Conservation (phyloP, 2,329 filamentous ascomycete genomes). For the Trichocomaceae sp. region DNA sequence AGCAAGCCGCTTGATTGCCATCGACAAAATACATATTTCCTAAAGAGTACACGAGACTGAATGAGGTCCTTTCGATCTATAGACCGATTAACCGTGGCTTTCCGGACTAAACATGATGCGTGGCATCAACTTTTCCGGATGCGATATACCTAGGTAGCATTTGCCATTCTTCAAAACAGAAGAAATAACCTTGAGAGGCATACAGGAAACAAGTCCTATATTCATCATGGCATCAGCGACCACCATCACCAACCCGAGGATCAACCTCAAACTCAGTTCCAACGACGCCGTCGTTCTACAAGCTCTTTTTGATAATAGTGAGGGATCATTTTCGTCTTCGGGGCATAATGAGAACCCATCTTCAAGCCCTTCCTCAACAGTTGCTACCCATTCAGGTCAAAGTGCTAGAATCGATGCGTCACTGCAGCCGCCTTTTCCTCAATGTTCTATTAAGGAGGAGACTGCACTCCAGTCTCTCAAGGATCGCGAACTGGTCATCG, state of each 20-base stretch:
- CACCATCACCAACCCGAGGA: conserved; percentile 19
- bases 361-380: conserved; percentile 16
- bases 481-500: conserved; percentile 34
- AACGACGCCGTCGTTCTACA: conserved; percentile 43
- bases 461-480: conserved; percentile 31
- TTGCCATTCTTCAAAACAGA: neutral
- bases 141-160: neutral
- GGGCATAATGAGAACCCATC: neutral
- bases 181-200: neutral
- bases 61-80: neutral
- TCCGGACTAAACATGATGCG: too few relatives aligned
- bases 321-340: neutral
- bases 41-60: neutral
- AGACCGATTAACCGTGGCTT: neutral
- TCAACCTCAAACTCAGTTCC: conserved; percentile 29
- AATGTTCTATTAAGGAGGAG: conserved; percentile 30
- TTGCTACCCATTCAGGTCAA: conserved; percentile 22
- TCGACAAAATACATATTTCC: neutral
- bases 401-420: conserved; percentile 28
- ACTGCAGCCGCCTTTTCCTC: conserved; percentile 37
- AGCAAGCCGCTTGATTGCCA: neutral
- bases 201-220: neutral
- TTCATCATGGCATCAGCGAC: conserved; percentile 13
- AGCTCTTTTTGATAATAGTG: conserved; percentile 42
- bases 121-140: too few relatives aligned